phyloP scores from a whole-genome alignment of 2,329 filamentous ascomycete genomes.

The Xylariaceae sp. region DNA sequence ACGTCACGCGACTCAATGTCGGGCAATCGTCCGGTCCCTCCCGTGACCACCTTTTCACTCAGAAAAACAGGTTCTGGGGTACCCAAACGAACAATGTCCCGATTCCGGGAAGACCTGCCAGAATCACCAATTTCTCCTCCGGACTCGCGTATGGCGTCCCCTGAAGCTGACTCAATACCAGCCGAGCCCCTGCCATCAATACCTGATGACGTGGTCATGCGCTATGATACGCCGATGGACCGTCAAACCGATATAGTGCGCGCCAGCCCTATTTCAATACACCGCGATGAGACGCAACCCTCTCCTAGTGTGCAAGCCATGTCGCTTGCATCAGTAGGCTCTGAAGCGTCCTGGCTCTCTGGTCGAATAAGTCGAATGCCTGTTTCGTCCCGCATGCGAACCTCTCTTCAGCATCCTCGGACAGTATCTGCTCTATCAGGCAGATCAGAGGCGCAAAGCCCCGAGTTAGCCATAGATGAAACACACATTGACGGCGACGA shows the following conservation, averaged over 20 bases:
- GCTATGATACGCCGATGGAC: slow-evolving; percentile 46
- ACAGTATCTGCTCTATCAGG: slow-evolving; percentile 54
- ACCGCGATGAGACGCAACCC: slow-evolving; percentile 38
- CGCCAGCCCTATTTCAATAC: slow-evolving; percentile 43
- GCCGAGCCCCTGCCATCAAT: slow-evolving; percentile 33
- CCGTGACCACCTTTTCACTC: slow-evolving; percentile 30
- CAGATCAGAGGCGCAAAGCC: slow-evolving; percentile 39
- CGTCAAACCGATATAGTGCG: slow-evolving; percentile 35
- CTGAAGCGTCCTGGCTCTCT: slow-evolving; percentile 92
- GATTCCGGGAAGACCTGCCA: slow-evolving; percentile 86
- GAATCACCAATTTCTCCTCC: slow-evolving; percentile 83
- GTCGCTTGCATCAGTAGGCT: slow-evolving; percentile 90
- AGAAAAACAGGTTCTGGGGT: slow-evolving; percentile 40
- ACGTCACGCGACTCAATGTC: slow-evolving; percentile 82
- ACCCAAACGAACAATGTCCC: slow-evolving; percentile 78
- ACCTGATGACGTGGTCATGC: slow-evolving; percentile 32
- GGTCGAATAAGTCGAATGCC: slow-evolving; percentile 55
- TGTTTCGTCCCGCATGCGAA: slow-evolving; percentile 42
- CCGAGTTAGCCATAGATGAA: slow-evolving; percentile 51
- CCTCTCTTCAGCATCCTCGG: slow-evolving; percentile 34
- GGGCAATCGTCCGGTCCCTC: slow-evolving; percentile 38
- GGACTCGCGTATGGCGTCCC: slow-evolving; percentile 73
- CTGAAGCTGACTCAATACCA: slow-evolving; percentile 51
- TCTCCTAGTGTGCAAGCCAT: slow-evolving; percentile 65
- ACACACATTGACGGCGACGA: slow-evolving; percentile 65